Conservation (phyloP, 306 rosid species). For the Citrullus amarus region DNA sequence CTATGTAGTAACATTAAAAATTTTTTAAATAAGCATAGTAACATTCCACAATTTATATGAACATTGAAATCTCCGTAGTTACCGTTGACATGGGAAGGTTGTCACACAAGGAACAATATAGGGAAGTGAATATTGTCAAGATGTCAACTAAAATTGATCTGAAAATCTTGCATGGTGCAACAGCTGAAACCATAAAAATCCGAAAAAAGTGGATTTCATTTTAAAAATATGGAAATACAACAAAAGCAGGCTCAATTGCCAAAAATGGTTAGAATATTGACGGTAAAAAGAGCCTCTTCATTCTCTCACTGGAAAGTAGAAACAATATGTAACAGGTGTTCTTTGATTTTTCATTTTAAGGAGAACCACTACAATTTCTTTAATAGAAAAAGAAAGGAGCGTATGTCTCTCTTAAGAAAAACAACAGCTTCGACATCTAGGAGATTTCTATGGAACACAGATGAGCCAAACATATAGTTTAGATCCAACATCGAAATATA, state of each 20-base stretch:
- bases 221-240: neutral
- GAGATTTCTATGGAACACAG: neutral
- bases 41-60: neutral
- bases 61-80: neutral
- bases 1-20: neutral
- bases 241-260: neutral
- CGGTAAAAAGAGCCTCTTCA: neutral
- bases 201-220: neutral
- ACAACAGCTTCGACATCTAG: neutral
- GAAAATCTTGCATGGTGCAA: neutral
- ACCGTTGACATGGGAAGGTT: neutral
- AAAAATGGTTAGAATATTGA: neutral
- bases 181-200: neutral
- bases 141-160: neutral
- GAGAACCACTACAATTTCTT: neutral
- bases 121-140: neutral
- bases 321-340: neutral
- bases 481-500: neutral
- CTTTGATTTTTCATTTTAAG: neutral
- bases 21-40: neutral
- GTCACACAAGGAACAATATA: too few species aligned
- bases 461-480: neutral
- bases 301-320: neutral
- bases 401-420: neutral
- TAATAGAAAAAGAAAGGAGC: neutral